A percentile compares a stretch with the other conserved stretches of the same genome.
These are phyloP conservation scores for Isabelozyma heimii DNA, from an alignment of 805 yeast genomes.

Conservation along the genomic window DNA sequence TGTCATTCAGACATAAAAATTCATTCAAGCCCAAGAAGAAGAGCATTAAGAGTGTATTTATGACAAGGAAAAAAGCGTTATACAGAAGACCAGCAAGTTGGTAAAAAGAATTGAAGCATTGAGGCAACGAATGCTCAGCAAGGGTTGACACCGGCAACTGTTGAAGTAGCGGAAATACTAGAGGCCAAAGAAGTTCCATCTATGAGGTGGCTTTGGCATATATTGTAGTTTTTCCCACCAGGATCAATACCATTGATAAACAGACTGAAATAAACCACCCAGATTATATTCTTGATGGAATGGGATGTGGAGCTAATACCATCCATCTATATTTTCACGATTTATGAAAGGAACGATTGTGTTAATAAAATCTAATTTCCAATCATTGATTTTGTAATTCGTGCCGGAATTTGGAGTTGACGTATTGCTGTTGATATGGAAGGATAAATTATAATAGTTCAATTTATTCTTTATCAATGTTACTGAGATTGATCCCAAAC, in stretches of 20 bases:
- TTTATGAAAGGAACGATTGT: conserved; percentile 24
- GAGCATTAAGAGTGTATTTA: not conserved
- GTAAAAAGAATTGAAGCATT: not conserved
- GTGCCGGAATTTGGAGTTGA: not conserved
- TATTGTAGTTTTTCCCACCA: no score
- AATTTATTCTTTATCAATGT: conserved; percentile 22
- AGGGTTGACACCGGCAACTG: no score
- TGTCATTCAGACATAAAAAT: not conserved
- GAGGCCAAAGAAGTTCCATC: no score
- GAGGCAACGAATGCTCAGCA: not conserved
- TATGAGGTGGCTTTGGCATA: no score
- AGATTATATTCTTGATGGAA: no score
- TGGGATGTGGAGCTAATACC: conserved; percentile 16
- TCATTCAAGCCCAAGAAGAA: not conserved
- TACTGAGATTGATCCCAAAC: conserved; percentile 22
- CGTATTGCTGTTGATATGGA: conserved; percentile 7
- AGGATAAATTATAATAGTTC: conserved; percentile 23
- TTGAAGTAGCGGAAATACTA: no score
- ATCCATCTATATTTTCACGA: conserved; percentile 34
- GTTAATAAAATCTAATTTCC: conserved; percentile 17
- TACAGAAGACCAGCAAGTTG: not conserved
- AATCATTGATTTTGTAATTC: conserved; percentile 7
- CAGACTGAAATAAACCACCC: no score
- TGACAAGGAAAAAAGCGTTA: not conserved
- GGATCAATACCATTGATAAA: not conserved